Evolutionary conservation across 306 rosid species (phyloP).

Genomic region (Ochetophila trinervis): DNA sequence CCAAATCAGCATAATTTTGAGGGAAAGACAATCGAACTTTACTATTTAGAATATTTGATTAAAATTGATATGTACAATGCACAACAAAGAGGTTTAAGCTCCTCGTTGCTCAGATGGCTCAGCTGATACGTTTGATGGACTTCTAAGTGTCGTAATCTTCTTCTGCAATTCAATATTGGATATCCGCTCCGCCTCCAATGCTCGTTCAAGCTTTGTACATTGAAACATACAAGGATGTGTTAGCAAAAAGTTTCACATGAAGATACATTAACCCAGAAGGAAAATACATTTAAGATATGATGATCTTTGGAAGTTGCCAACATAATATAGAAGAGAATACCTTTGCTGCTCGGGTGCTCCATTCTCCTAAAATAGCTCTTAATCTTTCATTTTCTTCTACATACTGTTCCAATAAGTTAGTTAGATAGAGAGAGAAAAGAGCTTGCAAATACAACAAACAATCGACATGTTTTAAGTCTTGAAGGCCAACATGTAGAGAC

Average conservation of each 20-base stretch:
- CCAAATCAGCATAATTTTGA: too few relatives aligned
- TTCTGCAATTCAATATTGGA: conserved; percentile 57
- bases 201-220: conserved; percentile 53
- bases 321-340: conserved; percentile 34
- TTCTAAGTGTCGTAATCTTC: conserved; percentile 40
- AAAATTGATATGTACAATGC: background rate
- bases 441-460: conserved; percentile 3
- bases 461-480: background rate
- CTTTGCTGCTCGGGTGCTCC: conserved; percentile 98
- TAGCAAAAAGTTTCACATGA: background rate
- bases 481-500: conserved; percentile 24
- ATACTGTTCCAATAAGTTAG: conserved; percentile 44
- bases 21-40: too few relatives aligned
- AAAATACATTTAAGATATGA: conserved; percentile 1
- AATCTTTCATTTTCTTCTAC: conserved; percentile 97
- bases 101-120: conserved; percentile 31
- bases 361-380: conserved; percentile 92
- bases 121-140: conserved; percentile 26
- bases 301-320: background rate
- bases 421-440: background rate
- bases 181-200: conserved; percentile 44
- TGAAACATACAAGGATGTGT: background rate
- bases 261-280: background rate
- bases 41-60: too few relatives aligned
- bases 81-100: background rate